These are phyloP conservation scores for Bassia scoparia DNA, from an alignment of 148 eudicot genomes.

Conservation along the genomic window DNA sequence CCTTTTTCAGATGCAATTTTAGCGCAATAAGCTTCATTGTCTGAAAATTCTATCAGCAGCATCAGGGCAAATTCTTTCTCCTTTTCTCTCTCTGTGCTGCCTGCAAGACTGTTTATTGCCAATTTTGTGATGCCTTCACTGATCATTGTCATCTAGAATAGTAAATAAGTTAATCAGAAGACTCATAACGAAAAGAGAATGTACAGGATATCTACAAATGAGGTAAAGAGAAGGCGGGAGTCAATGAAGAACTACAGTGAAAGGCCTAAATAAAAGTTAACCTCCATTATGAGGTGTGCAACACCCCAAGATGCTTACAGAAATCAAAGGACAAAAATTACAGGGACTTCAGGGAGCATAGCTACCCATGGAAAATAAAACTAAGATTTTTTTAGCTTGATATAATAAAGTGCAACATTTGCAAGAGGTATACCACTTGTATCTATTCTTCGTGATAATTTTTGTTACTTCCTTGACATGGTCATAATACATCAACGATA, in stretches of 20 bases:
- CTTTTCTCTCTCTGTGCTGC: constrained; percentile 51
- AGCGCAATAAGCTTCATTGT: constrained; percentile 42
- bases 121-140: constrained; percentile 52
- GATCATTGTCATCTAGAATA: constrained; percentile 47
- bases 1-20: constrained; percentile 71
- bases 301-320: background rate
- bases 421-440: background rate
- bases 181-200: background rate
- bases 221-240: background rate
- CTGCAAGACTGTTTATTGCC: constrained; percentile 53
- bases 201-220: background rate
- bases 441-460: background rate
- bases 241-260: background rate
- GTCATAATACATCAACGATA: background rate
- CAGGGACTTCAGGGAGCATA: background rate
- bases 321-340: background rate
- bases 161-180: constrained; percentile 7
- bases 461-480: background rate
- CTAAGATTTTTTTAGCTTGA: background rate
- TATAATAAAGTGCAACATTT: background rate
- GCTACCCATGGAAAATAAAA: background rate
- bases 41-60: constrained; percentile 52
- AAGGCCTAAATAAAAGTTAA: background rate
- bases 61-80: constrained; percentile 57
- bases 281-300: background rate